Evolutionary conservation across 2,329 filamentous ascomycete species (phyloP).

Genomic region (Clarireedia homoeocarpa): DNA sequence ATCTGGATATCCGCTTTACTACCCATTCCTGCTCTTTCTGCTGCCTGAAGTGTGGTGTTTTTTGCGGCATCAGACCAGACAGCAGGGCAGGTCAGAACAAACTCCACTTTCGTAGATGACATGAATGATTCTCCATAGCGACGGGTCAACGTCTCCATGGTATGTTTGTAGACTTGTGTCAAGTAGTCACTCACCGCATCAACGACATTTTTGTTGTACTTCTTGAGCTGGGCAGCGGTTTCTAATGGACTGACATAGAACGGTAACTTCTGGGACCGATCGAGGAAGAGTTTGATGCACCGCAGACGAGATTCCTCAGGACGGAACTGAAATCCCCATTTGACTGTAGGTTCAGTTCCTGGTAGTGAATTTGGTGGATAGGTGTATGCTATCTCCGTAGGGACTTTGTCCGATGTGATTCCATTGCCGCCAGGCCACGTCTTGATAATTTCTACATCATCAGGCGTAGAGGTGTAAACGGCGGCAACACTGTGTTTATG

Average conservation of each 20-base stretch:
- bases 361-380: conserved; percentile 32
- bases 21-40: conserved; percentile 73
- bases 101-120: conserved; percentile 66
- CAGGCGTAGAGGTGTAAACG: conserved; percentile 66
- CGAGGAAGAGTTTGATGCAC: conserved; percentile 79
- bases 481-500: conserved; percentile 50
- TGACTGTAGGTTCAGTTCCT: conserved; percentile 42
- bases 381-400: conserved; percentile 63
- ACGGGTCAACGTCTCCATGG: conserved; percentile 67
- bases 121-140: conserved; percentile 75
- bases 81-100: conserved; percentile 73
- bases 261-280: conserved; percentile 71
- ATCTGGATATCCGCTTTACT: conserved; percentile 62
- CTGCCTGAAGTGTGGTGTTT: conserved; percentile 70
- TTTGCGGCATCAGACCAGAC: conserved; percentile 85
- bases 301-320: conserved; percentile 68
- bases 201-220: conserved; percentile 67
- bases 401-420: conserved; percentile 83
- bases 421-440: conserved; percentile 78
- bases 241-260: conserved; percentile 74
- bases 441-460: conserved; percentile 79
- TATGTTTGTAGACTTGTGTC: conserved; percentile 67
- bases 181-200: conserved; percentile 76
- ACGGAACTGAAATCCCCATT: conserved; percentile 80
- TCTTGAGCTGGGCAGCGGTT: conserved; percentile 67